These are phyloP conservation scores for Colletotrichum zoysiae DNA, from an alignment of 2,329 filamentous ascomycete genomes.

Conservation along the genomic window DNA sequence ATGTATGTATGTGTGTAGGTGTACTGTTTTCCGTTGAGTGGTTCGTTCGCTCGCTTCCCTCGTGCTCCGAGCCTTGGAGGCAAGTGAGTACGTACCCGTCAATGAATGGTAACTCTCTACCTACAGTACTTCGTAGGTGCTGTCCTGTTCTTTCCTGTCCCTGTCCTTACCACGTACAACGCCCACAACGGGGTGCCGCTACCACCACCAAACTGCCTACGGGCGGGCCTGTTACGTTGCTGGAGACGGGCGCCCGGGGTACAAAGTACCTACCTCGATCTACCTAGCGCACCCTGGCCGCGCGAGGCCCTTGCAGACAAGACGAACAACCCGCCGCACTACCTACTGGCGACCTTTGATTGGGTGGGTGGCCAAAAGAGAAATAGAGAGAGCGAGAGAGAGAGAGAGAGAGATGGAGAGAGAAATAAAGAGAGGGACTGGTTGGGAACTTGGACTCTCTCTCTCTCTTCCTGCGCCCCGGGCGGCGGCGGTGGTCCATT, in stretches of 20 bases:
- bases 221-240: conserved; percentile 8
- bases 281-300: conserved; percentile 25
- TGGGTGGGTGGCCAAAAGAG: conserved; percentile 1
- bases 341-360: conserved; percentile 16
- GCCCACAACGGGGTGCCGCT: conserved; percentile 11
- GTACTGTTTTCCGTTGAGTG: background rate
- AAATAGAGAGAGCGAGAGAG: background rate
- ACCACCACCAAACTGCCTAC: conserved; percentile 2
- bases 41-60: conserved; percentile 25
- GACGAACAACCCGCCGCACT: conserved; percentile 29
- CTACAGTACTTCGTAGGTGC: too few species aligned
- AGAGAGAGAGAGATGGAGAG: background rate
- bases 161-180: background rate
- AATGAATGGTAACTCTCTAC: background rate
- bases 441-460: conserved; percentile 11
- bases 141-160: too few species aligned
- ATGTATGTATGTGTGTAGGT: too few species aligned
- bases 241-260: conserved; percentile 7
- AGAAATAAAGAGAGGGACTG: background rate
- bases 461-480: conserved; percentile 10
- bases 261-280: conserved; percentile 6
- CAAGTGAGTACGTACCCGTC: conserved; percentile 29
- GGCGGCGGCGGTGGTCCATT: conserved; percentile 11
- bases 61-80: conserved; percentile 6
- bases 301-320: conserved; percentile 40